Percentiles rank a stretch among this genome's conserved stretches.
Evolutionary conservation across 495 filamentous ascomycete genomes (phyloP).

Genomic region (Corynascus novoguineensis): DNA sequence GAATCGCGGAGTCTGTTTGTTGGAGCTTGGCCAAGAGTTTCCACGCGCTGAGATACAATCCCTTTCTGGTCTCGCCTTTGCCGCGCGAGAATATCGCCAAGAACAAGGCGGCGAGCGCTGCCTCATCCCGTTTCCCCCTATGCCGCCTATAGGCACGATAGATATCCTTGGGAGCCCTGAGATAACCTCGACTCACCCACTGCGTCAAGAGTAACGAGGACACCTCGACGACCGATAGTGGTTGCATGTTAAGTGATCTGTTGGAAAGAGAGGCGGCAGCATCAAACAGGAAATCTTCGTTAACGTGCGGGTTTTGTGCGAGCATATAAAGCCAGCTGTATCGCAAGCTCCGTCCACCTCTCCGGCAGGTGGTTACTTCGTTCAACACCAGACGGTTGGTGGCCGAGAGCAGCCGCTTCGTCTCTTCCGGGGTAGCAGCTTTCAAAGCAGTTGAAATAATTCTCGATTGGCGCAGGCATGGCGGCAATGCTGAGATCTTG

Average conservation of each 20-base stretch:
- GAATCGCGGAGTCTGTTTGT: slow-evolving; percentile 13
- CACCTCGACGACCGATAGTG: slow-evolving; percentile 17
- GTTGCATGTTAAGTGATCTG: neutral
- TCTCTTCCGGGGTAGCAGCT: slow-evolving; percentile 5
- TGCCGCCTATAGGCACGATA: slow-evolving; percentile 3
- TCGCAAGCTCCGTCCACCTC: slow-evolving; percentile 2
- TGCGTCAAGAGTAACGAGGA: slow-evolving; percentile 26
- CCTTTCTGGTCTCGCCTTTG: neutral
- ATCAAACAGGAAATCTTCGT: slow-evolving; percentile 16
- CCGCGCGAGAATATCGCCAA: slow-evolving; percentile 17
- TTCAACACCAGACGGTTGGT: slow-evolving; percentile 15
- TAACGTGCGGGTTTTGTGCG: slow-evolving; percentile 22
- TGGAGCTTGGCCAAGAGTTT: slow-evolving; percentile 17
- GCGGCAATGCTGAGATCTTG: neutral
- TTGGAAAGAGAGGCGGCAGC: slow-evolving; percentile 6
- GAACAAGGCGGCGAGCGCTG: slow-evolving; percentile 25
- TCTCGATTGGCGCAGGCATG: slow-evolving; percentile 3
- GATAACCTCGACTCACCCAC: slow-evolving; percentile 27
- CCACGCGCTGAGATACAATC: slow-evolving; percentile 19
- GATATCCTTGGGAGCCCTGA: neutral
- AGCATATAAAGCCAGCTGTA: slow-evolving; percentile 29
- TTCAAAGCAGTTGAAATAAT: slow-evolving; percentile 10
- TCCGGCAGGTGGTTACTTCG: neutral
- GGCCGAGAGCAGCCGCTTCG: slow-evolving; percentile 14
- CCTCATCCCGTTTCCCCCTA: slow-evolving; percentile 11